Conservation (phyloP, 1,139 yeast genomes). For the Candida tropicalis region DNA sequence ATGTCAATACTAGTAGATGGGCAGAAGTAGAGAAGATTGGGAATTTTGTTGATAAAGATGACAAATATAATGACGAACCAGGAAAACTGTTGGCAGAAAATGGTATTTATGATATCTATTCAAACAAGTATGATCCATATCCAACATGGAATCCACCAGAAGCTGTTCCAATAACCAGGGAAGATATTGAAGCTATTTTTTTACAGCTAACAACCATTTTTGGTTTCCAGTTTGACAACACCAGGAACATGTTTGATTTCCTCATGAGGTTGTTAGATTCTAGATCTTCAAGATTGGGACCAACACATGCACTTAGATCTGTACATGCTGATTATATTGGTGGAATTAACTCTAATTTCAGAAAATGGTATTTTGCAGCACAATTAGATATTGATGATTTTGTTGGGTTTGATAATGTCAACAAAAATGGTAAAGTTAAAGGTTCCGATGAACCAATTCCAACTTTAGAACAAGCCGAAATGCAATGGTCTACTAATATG, state of each 20-base stretch:
- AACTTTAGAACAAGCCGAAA: conserved; percentile 68
- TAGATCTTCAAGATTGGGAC: conserved; percentile 64
- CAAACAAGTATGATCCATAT: conserved; percentile 50
- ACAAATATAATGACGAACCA: conserved; percentile 22
- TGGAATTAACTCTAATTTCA: conserved; percentile 87
- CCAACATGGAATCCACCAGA: conserved; percentile 57
- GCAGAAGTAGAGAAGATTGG: conserved; percentile 38
- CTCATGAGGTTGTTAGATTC: conserved; percentile 88
- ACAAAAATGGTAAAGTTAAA: conserved; percentile 37
- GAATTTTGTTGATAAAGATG: conserved; percentile 23
- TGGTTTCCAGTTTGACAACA: conserved; percentile 67
- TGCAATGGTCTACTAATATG: conserved; percentile 72
- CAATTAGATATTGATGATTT: conserved; percentile 84
- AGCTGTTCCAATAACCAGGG: conserved; percentile 58
- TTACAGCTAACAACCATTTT: conserved; percentile 54
- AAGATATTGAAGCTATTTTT: conserved; percentile 60
- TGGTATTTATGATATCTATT: conserved; percentile 41
- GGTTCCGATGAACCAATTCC: conserved; percentile 40
- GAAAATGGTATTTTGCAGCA: conserved; percentile 96
- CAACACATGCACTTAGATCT: conserved; percentile 55
- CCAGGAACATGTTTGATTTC: conserved; percentile 77
- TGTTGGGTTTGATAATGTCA: conserved; percentile 67
- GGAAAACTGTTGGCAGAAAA: conserved; percentile 42
- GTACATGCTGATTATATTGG: conserved; percentile 82
- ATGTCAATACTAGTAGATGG: conserved; percentile 48